These are phyloP conservation scores for Argentina anserina DNA, from an alignment of 306 rosid species.

Conservation along the genomic window DNA sequence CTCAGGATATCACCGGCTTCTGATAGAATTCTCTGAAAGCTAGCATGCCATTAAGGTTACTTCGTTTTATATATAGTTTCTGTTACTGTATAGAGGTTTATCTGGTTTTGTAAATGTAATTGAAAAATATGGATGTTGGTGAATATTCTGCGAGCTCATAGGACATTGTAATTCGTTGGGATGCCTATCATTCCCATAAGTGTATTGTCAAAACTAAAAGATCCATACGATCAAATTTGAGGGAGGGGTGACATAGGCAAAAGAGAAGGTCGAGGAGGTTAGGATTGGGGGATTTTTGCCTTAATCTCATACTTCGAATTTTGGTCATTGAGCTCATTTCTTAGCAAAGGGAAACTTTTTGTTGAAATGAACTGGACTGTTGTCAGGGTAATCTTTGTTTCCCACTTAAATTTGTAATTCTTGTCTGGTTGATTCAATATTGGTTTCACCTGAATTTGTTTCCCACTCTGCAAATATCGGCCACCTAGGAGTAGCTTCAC, in stretches of 20 bases:
- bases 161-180: neutral
- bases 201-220: neutral
- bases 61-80: neutral
- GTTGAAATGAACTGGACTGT: too few species aligned
- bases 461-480: too few species aligned
- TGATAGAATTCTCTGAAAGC: slow-evolving; percentile 1
- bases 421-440: too few species aligned
- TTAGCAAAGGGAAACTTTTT: too few species aligned
- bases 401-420: too few species aligned
- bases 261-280: too few species aligned
- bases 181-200: neutral
- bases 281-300: too few species aligned
- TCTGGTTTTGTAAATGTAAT: neutral
- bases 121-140: neutral
- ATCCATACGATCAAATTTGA: neutral
- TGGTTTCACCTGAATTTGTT: too few species aligned
- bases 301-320: too few species aligned
- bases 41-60: neutral
- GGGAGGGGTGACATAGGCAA: neutral
- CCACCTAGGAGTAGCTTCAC: too few species aligned
- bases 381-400: too few species aligned
- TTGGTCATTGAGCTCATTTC: too few species aligned
- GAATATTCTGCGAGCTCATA: neutral
- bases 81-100: neutral
- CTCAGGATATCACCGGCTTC: neutral